Conservation (phyloP, 768 basidiomycete genomes). For the Coprinellus micaceus region DNA sequence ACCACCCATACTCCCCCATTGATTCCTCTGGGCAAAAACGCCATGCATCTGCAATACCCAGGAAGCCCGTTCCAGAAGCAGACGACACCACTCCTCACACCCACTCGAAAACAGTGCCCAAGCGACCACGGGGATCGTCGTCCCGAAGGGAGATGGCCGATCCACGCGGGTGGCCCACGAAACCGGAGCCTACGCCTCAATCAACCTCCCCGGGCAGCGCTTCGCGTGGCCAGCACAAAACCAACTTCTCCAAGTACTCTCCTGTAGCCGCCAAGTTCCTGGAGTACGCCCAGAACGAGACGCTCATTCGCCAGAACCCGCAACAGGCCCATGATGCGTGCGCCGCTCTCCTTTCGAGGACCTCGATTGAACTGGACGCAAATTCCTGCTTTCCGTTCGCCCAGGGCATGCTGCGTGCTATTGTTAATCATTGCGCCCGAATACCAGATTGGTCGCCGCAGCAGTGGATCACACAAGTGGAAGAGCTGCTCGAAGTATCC, state of each 20-base stretch:
- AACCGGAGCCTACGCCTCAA: too few relatives aligned
- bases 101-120: too few relatives aligned
- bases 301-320: neutral
- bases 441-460: too few relatives aligned
- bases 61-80: neutral
- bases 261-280: neutral
- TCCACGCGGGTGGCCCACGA: too few relatives aligned
- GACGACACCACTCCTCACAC: too few relatives aligned
- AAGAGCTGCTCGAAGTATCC: neutral
- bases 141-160: too few relatives aligned
- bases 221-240: too few relatives aligned
- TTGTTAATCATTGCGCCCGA: neutral
- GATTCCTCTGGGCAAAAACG: neutral
- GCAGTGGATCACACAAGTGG: neutral
- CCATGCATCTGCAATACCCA: neutral
- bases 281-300: neutral
- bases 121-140: too few relatives aligned
- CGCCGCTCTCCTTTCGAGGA: too few relatives aligned
- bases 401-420: neutral
- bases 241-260: neutral
- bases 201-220: neutral
- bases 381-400: neutral
- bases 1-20: neutral
- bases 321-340: neutral
- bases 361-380: neutral